Evolutionary conservation across 768 basidiomycete genomes (phyloP), one percentile per base, ranked within the genome.

Genomic region (Serendipita indica): DNA sequence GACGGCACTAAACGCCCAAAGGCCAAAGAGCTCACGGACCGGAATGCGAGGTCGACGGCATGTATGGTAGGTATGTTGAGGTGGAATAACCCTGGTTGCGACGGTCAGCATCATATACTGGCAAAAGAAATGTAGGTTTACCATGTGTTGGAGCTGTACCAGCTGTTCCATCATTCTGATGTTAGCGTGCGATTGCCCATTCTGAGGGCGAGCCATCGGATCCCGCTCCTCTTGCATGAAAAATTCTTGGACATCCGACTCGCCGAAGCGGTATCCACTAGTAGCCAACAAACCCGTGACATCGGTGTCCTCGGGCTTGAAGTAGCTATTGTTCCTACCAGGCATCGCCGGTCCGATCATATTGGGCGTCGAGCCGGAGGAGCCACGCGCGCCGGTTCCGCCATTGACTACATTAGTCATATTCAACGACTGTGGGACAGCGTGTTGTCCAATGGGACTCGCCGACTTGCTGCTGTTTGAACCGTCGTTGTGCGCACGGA

Each of bases 181-280:
- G 22, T 46, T 46, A 12, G 22, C 14, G 45, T 14, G 12, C 45
- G 13, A 12, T 10, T 46, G 22, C 45, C 45, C 25, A 46, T 46
- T 10, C 13, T 25, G 13, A 10, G 22, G 22, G 12, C 14, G 12
- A 12, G 45, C 45, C 1, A 12, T 46, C 45, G 45, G 45, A 25
- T 46, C 45, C 45, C 22, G 13, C 22, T 46, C 45, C 22, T 46
- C 45, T 46, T 46, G 45, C 45, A 46, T 46, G 22, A 46, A 46
- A 14, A 46, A 25, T 20, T 46, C 45, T 46, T 46, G 45, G 12
- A 46, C 12, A 10, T 46, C 45, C 14, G 45, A 20, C 25, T 46
- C 45, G 16, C 45, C 45, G 25, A 16, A 46, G 12, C 12, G 12
- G 22, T 46, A 46, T 10, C 12, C 12, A 12, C 12, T 12, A 10